Base-by-base conservation (phyloP, 192 early-diverging fungal genomes). In the Glomus cerebriforme region DNA sequence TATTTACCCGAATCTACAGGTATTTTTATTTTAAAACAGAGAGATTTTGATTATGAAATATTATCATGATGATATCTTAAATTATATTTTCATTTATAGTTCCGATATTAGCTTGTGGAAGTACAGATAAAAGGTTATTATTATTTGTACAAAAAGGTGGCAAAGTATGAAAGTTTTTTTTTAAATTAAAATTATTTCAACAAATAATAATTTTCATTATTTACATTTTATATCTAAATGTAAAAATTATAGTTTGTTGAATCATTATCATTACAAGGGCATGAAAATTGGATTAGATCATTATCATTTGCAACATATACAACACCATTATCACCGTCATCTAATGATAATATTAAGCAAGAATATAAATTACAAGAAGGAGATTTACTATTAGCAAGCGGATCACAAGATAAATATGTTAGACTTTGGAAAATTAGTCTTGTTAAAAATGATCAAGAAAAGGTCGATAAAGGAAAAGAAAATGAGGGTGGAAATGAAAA, bases 231-330 rank as follows among this genome's bases (percentile, higher is more conserved):
- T 68, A 17, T 15, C 45, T 32, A 13, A 27, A 17, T 22, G 26
- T 27, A 1, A 39, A 59, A 37, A 32, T n/a, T 27, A 5, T 65
- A 90, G 87, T 98, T 98, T 85, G 77, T 78, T 13, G 86, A 89
- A 65, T 81, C 85, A 5, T 82, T 94, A 59, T 79, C 88, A 10
- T 84, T 99, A 26, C 87, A 91, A 45, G 98, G 98, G 3, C 98
- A 99, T 83, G 93, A 94, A 17, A 95, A 96, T 79, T 99, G 98
- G 98, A 90, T 98, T 27, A 90, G 95, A 13, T 89, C 92, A 10
- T 71, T 98, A 68, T 87, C 93, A 13, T 93, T 96, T 63, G 86
- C 89, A 3, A 89, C 86, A 31, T 92, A 91, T 81, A 89, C 88
- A 2, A 81, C 82, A 10, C 73, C 59, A 2, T 43, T 26, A 39